Conservation (phyloP, 495 filamentous ascomycete species). For the Rhypophila decipiens region DNA sequence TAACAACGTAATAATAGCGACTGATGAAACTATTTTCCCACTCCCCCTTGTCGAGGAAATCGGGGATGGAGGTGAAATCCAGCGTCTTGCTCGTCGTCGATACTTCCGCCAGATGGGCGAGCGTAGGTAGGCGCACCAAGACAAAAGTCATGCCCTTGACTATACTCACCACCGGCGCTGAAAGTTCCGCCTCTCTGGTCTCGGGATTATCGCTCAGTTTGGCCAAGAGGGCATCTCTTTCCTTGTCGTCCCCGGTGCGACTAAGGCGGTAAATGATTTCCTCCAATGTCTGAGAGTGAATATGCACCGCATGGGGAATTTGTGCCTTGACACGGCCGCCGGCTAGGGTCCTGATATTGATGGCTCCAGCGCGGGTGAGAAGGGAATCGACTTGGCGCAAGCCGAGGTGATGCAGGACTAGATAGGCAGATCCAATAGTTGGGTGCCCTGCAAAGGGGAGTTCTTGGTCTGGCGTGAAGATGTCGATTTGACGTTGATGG, state of each 20-base stretch:
- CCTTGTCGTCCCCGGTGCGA: neutral
- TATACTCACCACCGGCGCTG: constrained; percentile 51
- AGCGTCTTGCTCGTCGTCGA: constrained; percentile 12
- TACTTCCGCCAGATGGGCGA: constrained; percentile 38
- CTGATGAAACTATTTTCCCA: constrained; percentile 50
- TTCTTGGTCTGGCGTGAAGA: constrained; percentile 59
- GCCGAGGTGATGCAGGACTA: constrained; percentile 35
- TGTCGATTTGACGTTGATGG: constrained; percentile 50
- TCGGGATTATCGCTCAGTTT: constrained; percentile 17
- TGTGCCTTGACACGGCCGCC: constrained; percentile 36
- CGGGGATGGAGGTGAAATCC: constrained; percentile 20
- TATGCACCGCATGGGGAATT: constrained; percentile 61
- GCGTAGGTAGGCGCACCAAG: constrained; percentile 43
- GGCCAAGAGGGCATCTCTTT: neutral
- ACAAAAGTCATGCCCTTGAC: constrained; percentile 66
- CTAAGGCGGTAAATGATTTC: too few relatives aligned
- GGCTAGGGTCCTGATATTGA: constrained; percentile 17
- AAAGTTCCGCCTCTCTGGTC: constrained; percentile 29
- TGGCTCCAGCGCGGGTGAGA: constrained; percentile 56
- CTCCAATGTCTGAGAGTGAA: constrained; percentile 42
- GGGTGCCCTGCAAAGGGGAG: constrained; percentile 75
- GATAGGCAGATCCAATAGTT: constrained; percentile 61
- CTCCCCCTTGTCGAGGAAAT: constrained; percentile 46
- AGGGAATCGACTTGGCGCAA: constrained; percentile 35
- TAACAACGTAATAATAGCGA: constrained; percentile 50